phyloP scores from a whole-genome alignment of 345 rosid species.

The Hibiscus tridactylites region DNA sequence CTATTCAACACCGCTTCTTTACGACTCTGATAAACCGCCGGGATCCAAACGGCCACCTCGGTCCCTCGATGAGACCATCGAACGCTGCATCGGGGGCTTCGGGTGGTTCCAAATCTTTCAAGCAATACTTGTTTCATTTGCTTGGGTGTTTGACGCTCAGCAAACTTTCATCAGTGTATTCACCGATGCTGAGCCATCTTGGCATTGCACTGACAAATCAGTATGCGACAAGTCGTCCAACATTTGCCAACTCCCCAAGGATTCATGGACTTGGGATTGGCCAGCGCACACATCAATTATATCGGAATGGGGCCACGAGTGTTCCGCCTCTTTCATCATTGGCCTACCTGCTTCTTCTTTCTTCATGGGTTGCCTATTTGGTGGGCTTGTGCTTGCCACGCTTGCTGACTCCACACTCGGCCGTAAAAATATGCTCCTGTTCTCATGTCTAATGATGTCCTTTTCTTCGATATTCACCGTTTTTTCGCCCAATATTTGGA shows the following conservation, averaged over 20 bases:
- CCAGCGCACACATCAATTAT: slow-evolving; percentile 30
- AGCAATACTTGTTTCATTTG: slow-evolving; percentile 39
- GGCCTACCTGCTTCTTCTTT: slow-evolving; percentile 40
- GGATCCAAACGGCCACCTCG: slow-evolving; percentile 1
- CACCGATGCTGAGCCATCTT: slow-evolving; percentile 49
- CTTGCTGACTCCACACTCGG: slow-evolving; percentile 54
- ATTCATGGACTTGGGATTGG: slow-evolving; percentile 45
- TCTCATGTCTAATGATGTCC: slow-evolving; percentile 37
- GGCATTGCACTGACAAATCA: slow-evolving; percentile 34
- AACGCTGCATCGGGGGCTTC: slow-evolving; percentile 36
- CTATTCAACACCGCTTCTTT: slow-evolving; percentile 26
- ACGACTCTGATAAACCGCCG: slow-evolving; percentile 2
- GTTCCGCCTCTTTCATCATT: slow-evolving; percentile 32
- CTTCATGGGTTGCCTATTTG: slow-evolving; percentile 40
- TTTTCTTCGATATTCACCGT: slow-evolving; percentile 22
- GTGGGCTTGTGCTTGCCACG: slow-evolving; percentile 38
- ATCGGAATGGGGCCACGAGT: slow-evolving; percentile 49
- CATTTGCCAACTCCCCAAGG: slow-evolving; percentile 31
- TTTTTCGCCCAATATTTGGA: slow-evolving; percentile 38
- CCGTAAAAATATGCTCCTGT: slow-evolving; percentile 48
- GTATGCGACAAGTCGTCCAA: slow-evolving; percentile 10
- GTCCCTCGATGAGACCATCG: slow-evolving; percentile 36
- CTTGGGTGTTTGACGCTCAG: slow-evolving; percentile 47
- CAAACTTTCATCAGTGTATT: slow-evolving; percentile 57
- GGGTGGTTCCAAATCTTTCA: slow-evolving; percentile 37